phyloP scores from a whole-genome alignment of 169 alveolate genomes.

The Theileria orientalis region DNA sequence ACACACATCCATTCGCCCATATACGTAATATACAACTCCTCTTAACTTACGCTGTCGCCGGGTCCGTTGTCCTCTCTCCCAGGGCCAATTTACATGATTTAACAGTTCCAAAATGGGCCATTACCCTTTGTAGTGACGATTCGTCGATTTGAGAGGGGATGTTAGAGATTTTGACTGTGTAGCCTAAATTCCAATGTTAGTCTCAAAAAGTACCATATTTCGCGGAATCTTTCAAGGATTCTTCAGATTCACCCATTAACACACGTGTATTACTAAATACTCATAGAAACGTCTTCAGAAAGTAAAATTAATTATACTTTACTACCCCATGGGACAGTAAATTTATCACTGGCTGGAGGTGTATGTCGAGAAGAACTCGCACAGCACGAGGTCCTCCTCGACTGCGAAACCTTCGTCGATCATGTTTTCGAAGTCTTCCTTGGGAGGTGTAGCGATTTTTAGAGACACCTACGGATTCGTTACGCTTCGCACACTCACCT shows the following conservation, averaged over 20 bases:
- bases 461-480: slow-evolving; percentile 14
- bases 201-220: not conserved
- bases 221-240: not conserved
- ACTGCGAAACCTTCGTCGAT: slow-evolving; percentile 28
- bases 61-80: slow-evolving; percentile 2
- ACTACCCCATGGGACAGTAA: not conserved
- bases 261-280: not conserved
- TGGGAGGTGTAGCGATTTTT: not conserved
- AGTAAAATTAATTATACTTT: not conserved
- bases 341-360: slow-evolving; percentile 14
- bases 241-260: not conserved
- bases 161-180: slow-evolving; percentile 21
- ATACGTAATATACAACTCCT: too few species aligned
- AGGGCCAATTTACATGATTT: slow-evolving; percentile 24
- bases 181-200: not conserved
- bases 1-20: not conserved
- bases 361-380: slow-evolving; percentile 43
- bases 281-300: not conserved
- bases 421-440: not conserved
- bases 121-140: slow-evolving; percentile 42
- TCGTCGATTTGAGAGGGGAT: slow-evolving; percentile 58
- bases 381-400: slow-evolving; percentile 21
- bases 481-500: slow-evolving; percentile 20
- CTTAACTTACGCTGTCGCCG: slow-evolving; percentile 59
- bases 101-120: slow-evolving; percentile 58